Base-by-base conservation (phyloP, 148 eudicot genomes). In the Vaccinium macrocarpon region DNA sequence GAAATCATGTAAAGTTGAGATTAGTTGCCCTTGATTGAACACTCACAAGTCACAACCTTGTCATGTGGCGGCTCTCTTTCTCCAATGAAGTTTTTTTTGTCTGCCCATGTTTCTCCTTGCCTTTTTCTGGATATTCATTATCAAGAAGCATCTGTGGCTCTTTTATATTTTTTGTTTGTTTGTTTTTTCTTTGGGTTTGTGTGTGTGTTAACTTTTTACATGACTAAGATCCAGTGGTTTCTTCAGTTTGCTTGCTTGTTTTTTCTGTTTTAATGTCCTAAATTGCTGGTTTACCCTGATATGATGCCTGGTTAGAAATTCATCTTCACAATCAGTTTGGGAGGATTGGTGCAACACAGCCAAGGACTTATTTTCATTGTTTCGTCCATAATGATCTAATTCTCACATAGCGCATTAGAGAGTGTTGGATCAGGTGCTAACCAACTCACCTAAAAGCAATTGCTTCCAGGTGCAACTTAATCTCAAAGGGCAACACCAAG, bases 261-360 rank as follows among this genome's bases (percentile, higher is more conserved):
- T 29, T 19, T 68, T 68, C 73, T 68, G 73, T 68, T 68, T 68
- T 68, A 68, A 68, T 27, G 29, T 75, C 78, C 52, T 75, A 19
- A 75, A 75, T 32, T 71, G 46, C 2, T 71, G 49, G 15, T 27
- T 14, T 38, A 72, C 23, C 50, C 76, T 15, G 16, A 42, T 42
- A 42, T 74, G 27, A 46, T 75, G 27, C 52, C 21, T 21, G 51
- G 21, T 75, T 38, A 21, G 14, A 75, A 75, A 53, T 75, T 38
- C 12, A 21, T 21, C 78, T 9, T 21, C 13, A 75, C 52, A 8
- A 8, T 75, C 49, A 16, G 19, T 38, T 72, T 5, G 23, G 4
- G 49, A 32, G 18, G 38, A 9, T 75, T 46, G 78, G 53, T 46
- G 78, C 7, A 16, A 3, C n/a, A 73, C 50, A 19, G 21, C 77